phyloP scores from a whole-genome alignment of 73 alveolate genomes.

The Symbiodinium natans region DNA sequence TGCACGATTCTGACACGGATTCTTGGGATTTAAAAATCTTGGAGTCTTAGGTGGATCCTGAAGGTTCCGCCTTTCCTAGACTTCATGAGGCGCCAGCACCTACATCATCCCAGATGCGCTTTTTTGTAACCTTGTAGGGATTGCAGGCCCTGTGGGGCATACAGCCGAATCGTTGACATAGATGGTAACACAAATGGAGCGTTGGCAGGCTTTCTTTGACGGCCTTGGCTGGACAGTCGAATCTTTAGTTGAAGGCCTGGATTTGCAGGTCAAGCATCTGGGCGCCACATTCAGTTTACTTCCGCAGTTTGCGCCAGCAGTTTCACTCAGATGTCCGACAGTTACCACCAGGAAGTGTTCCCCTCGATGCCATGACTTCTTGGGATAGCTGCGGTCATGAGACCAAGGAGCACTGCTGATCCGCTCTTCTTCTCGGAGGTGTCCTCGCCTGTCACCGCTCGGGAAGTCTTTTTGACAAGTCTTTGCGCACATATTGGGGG shows the following conservation, averaged over 20 bases:
- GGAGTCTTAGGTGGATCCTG: not conserved
- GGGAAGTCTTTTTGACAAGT: not conserved
- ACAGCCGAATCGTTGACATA: too few relatives aligned
- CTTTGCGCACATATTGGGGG: too few relatives aligned
- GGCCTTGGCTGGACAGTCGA: slow-evolving; percentile 11
- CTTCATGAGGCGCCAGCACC: not conserved
- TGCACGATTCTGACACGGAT: too few relatives aligned
- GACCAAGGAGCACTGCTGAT: not conserved
- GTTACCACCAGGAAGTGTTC: too few relatives aligned
- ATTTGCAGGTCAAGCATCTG: not conserved
- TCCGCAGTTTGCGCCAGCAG: not conserved
- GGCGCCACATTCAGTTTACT: not conserved
- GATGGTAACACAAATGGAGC: not conserved
- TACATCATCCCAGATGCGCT: not conserved
- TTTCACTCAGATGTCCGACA: too few relatives aligned
- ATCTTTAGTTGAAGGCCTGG: not conserved
- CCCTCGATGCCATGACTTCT: too few relatives aligned
- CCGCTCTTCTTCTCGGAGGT: not conserved
- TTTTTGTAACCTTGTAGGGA: too few relatives aligned
- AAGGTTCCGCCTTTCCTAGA: not conserved
- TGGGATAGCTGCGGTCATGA: not conserved
- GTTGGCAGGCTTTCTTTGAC: not conserved
- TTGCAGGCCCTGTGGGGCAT: too few relatives aligned
- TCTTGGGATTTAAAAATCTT: too few relatives aligned
- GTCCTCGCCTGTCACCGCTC: not conserved